Evolutionary conservation across 2,329 filamentous ascomycete species (phyloP), one percentile per base, ranked within the genome.

Genomic region (Sarocladiaceae sp.): DNA sequence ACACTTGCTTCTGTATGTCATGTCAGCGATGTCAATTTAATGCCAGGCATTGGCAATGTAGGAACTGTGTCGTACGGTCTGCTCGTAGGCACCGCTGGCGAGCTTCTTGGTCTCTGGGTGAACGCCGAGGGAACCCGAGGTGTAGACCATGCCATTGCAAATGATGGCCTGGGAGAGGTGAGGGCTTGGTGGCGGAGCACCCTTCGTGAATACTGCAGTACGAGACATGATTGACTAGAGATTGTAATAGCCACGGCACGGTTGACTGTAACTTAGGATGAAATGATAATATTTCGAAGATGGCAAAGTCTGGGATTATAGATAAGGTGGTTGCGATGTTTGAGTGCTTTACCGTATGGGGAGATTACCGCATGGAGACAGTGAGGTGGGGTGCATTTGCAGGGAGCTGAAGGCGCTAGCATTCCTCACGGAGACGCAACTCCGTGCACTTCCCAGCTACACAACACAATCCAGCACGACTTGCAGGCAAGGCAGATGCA

Each of bases 1-100:
- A 73, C 47, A 74, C 73, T 74, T 79, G 78, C 22, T 36, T 36
- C 33, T 36, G 18, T n/a, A 17, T 7, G 33, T 7, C 28, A 31
- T 31, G 28, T 31, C 28, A 31, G 28, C 8, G 15, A 15, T 8
- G 8, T 31, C 7, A 31, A 31, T 31, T 15, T 8, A 31, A 8
- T 31, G 28, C n/a, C n/a, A n/a, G n/a, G n/a, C n/a, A n/a, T n/a
- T n/a, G n/a, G n/a, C n/a, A n/a, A n/a, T n/a, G n/a, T n/a, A n/a
- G n/a, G n/a, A n/a, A n/a, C n/a, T n/a, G n/a, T n/a, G n/a, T n/a
- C 47, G 3, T 47, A 56, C 54, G n/a, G 51, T 33, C 13, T 53
- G 53, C 13, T 44, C 53, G 6, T 53, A 48, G 2, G 46, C 48
- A 35, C 50, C 46, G 18, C 55, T 53, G 4, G 52, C 53, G 35